phyloP scores from a whole-genome alignment of 371 early-diverging fungal species.

The Mortierella sp. region DNA sequence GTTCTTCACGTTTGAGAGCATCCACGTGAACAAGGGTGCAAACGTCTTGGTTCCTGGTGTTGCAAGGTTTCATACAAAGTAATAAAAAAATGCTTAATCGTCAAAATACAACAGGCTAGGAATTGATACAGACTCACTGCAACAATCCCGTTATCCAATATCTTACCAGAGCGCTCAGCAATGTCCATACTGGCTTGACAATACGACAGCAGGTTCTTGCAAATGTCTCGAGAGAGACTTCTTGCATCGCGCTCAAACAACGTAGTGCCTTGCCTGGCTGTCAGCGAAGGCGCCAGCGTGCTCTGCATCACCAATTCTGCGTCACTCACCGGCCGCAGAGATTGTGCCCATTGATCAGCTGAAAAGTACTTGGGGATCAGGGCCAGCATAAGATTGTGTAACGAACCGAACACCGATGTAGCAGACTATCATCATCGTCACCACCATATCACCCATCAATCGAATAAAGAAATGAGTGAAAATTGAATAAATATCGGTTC shows the following conservation, averaged over 20 bases:
- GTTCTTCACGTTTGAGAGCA: conserved; percentile 29
- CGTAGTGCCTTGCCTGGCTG: conserved; percentile 38
- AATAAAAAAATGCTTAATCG: no score
- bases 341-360: conserved; percentile 50
- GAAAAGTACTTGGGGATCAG: conserved; percentile 60
- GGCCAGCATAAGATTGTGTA: conserved; percentile 61
- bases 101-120: no score
- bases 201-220: conserved; percentile 59
- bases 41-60: conserved; percentile 15
- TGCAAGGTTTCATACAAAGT: neutral
- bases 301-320: conserved; percentile 35
- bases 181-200: conserved; percentile 55
- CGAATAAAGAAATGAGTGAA: neutral
- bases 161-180: conserved; percentile 36
- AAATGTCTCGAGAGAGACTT: conserved; percentile 49
- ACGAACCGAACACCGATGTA: conserved; percentile 51
- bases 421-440: conserved; percentile 32
- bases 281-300: conserved; percentile 27
- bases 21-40: conserved; percentile 47
- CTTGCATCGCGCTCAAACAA: conserved; percentile 49
- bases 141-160: neutral
- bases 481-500: neutral
- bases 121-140: no score
- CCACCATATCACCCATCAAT: neutral
- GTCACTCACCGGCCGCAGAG: conserved; percentile 49